These are phyloP conservation scores for Eurotiales sp. DNA, from an alignment of 2,329 filamentous ascomycete species.

Conservation along the genomic window DNA sequence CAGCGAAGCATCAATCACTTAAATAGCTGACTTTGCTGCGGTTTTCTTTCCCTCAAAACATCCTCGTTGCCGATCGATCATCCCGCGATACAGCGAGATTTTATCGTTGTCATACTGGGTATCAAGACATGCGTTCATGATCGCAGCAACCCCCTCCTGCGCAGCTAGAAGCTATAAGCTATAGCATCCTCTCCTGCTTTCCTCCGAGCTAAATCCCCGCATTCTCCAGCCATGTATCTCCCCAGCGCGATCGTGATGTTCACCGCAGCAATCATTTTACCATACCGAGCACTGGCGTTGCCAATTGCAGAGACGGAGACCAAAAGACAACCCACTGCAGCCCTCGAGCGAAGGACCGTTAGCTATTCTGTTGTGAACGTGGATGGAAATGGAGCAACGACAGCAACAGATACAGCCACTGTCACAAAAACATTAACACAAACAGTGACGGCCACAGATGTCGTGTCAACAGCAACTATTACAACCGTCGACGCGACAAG, in stretches of 20 bases:
- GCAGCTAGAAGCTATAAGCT: neutral
- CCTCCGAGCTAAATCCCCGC: neutral
- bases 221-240: neutral
- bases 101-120: too few species aligned
- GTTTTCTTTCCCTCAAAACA: too few species aligned
- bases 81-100: too few species aligned
- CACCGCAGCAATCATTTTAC: neutral
- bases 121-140: too few species aligned
- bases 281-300: neutral
- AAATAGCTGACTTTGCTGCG: too few species aligned
- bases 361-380: slow-evolving; percentile 12
- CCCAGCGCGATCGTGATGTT: neutral
- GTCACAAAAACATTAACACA: slow-evolving; percentile 5
- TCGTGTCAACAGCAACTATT: slow-evolving; percentile 12
- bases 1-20: neutral
- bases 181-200: neutral
- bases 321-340: neutral
- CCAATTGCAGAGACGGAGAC: slow-evolving; percentile 8
- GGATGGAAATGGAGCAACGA: slow-evolving; percentile 10
- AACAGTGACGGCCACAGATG: slow-evolving; percentile 11
- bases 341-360: neutral
- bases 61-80: too few species aligned
- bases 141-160: too few species aligned
- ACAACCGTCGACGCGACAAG: slow-evolving; percentile 10
- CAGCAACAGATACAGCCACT: slow-evolving; percentile 8